Conservation (phyloP, 192 early-diverging fungal genomes). For the Coemansia sp. region DNA sequence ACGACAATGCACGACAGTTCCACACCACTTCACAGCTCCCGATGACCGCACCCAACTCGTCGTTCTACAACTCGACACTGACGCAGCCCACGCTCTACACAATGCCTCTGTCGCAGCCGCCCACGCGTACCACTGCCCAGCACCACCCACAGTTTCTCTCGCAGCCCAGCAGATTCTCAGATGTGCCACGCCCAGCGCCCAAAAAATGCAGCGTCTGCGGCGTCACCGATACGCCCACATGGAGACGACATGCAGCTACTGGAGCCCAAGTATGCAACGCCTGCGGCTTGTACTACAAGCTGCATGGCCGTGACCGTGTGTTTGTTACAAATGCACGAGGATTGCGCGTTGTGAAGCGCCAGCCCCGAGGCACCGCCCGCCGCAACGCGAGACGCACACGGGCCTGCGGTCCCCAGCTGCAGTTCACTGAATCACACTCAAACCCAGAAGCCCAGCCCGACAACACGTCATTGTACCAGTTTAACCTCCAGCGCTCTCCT, state of each 20-base stretch:
- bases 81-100: too few species aligned
- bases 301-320: slow-evolving; percentile 19
- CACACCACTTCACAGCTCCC: too few species aligned
- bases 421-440: not conserved
- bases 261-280: slow-evolving; percentile 27
- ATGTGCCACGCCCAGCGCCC: not conserved
- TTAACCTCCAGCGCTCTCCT: not conserved
- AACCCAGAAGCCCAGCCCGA: not conserved
- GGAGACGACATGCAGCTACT: slow-evolving; percentile 16
- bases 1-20: too few species aligned
- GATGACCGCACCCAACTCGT: too few species aligned
- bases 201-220: slow-evolving; percentile 13
- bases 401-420: not conserved
- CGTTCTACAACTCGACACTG: too few species aligned
- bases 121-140: too few species aligned
- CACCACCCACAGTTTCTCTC: too few species aligned
- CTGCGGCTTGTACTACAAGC: slow-evolving; percentile 29
- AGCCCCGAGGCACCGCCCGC: slow-evolving; percentile 15
- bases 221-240: slow-evolving; percentile 17
- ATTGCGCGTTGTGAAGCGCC: slow-evolving; percentile 17
- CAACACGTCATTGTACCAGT: not conserved
- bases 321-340: slow-evolving; percentile 12
- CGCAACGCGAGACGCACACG: not conserved
- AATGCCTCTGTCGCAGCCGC: too few species aligned
- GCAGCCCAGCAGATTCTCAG: too few species aligned